Base-by-base conservation (phyloP, 2,329 filamentous ascomycete genomes). In the Zymoseptoria crescenta region DNA sequence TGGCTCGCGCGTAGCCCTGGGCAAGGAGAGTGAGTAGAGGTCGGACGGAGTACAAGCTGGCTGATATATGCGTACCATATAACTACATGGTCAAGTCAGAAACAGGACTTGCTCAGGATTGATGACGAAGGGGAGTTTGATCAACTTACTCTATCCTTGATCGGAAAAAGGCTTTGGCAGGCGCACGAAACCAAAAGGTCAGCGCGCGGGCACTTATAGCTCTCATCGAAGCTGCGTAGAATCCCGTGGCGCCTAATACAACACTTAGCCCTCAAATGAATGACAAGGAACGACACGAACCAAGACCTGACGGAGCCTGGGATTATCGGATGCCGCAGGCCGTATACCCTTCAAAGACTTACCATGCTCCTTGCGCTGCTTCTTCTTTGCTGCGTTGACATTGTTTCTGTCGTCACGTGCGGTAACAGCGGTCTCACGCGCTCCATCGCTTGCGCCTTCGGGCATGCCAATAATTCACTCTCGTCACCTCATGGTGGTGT, bases 81-180 rank as follows among this genome's bases (percentile, higher is more conserved):
- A 82, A 68, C 79, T 81, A 52, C 19, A 16, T 9, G 16, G 20
- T 13, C 13, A 59, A 66, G 57, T 66, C 61, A 56, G 51, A 52
- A n/a, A 28, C 8, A 28, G 10, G n/a, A n/a, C 1, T 28, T 27
- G 24, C 8, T 20, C 8, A 20, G 9, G 24, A 29, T 8, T n/a
- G 27, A 8, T 54, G 56, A 52, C 10, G 19, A 20, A 28, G 20
- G 28, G n/a, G 8, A 48, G 45, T 16, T 13, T 29, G 28, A 8
- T 24, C 16, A 20, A 80, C 80, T 72, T 91, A 96, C 77, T 96
- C 92, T 64, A 96, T 91, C 59, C 92, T 80, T 1, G 89, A 92
- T 62, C 90, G 84, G 75, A 96, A 96, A 72, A 96, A 96, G 16
- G 91, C 89, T 75, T 96, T 96, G 56, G 91, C 88, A 0, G 92